Evolutionary conservation across 148 eudicot genomes (phyloP).

Genomic region (Chenopodium suecicum): DNA sequence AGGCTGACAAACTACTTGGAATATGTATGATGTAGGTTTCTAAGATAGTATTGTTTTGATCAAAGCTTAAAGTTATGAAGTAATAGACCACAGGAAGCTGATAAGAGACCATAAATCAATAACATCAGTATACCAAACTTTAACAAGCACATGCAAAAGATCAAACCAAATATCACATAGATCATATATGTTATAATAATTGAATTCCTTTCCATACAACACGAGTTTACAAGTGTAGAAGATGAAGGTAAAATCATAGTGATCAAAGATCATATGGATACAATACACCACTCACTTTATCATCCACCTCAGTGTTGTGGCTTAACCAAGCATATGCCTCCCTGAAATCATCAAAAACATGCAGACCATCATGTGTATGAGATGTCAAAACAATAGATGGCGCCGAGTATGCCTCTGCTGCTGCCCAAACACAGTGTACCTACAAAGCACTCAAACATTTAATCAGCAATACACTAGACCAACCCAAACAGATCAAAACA

Average conservation of each 20-base stretch:
- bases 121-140: background rate
- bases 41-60: background rate
- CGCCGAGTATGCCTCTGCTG: conserved; percentile 98
- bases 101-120: background rate
- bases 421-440: conserved; percentile 99
- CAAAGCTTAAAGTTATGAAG: background rate
- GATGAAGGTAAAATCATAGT: background rate
- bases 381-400: conserved; percentile 95
- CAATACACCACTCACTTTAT: conserved; percentile 59
- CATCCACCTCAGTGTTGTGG: conserved; percentile 97
- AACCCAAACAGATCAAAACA: background rate
- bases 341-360: conserved; percentile 98
- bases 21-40: background rate
- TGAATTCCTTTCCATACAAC: background rate
- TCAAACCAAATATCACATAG: background rate
- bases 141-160: conserved; percentile 1
- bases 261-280: conserved; percentile 1
- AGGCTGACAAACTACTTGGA: background rate
- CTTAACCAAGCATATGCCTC: conserved; percentile 96
- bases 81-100: background rate
- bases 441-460: conserved; percentile 26
- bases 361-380: conserved; percentile 79
- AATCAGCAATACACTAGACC: background rate
- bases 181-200: background rate
- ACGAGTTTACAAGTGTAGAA: background rate